Evolutionary conservation across 73 alveolate genomes (phyloP), one percentile per base, ranked within the genome.

Genomic region (Paramecium octaurelia): DNA sequence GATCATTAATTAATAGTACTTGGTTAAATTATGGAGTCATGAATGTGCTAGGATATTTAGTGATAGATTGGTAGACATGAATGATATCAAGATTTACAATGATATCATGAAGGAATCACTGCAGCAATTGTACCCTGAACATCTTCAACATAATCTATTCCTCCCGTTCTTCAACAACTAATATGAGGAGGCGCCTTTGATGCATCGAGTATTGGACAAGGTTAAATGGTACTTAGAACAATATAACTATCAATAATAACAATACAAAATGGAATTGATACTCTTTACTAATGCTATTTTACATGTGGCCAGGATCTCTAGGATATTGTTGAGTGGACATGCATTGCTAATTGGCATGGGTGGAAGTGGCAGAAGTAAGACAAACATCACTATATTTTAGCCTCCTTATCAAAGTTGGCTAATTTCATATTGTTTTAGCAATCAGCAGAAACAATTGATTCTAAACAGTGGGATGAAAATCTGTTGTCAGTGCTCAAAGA

Each of bases 11-110:
- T 46, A 93, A 10, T 92, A 95, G 29, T 93, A 95, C 21, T 80
- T 97, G 12, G 93, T 98, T 11, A 96, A 96, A 94, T 93, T 97
- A 10, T 98, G 99, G 99, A 97, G 94, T 18, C 99, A 98, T 91
- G 99, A 98, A 93, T 96, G 98, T 36, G 93, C 86, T 60, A 94
- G 99, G 58, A 99, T 98, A 27, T 97, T 96, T 93, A 83, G 93
- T 69, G 99, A 97, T 88, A 92, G 99, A 85, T 86, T 96, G 9
- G 91, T 94, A 50, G 87, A 89, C 68, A 84, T 88, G 14, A 76
- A 93, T 36, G 97, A 96, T 84, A 69, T 86, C 38, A 89, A 86
- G 12, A 43, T 87, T 0, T 87, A 31, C 7, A 46, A 21, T 36
- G 29, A 38, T 36, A 21, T 85, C 4, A 60, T 92, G 29, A 34